These are phyloP conservation scores for Glycine latifolia DNA, from an alignment of 306 rosid species.

Conservation along the genomic window DNA sequence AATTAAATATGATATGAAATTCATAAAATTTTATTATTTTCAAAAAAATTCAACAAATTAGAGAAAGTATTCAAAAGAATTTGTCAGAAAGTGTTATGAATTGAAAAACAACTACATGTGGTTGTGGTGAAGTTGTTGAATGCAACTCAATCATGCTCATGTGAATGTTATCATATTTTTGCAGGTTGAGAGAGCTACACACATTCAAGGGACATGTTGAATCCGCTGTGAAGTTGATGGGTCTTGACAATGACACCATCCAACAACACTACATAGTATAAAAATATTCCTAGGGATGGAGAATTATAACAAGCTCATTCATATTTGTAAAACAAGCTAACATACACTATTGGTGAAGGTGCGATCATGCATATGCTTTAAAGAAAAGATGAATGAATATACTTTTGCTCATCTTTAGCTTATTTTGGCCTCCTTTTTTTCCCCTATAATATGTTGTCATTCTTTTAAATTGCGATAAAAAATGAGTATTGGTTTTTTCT, in stretches of 20 bases:
- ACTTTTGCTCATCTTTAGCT: background rate
- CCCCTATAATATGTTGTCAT: background rate
- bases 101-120: background rate
- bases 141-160: background rate
- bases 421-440: background rate
- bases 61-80: no score
- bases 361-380: background rate
- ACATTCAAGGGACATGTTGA: slow-evolving; percentile 72
- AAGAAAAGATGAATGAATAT: background rate
- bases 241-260: slow-evolving; percentile 60
- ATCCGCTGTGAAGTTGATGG: slow-evolving; percentile 66
- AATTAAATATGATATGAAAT: no score
- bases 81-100: background rate
- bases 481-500: background rate
- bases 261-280: slow-evolving; percentile 46
- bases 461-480: background rate
- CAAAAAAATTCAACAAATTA: no score
- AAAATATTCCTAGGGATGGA: slow-evolving; percentile 5
- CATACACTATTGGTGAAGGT: background rate
- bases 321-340: background rate
- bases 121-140: background rate
- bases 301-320: background rate
- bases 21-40: no score
- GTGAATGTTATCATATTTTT: background rate
- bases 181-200: slow-evolving; percentile 76